Evolutionary conservation across 441 rosid species (phyloP).

Genomic region (Pelargonium citronellum): DNA sequence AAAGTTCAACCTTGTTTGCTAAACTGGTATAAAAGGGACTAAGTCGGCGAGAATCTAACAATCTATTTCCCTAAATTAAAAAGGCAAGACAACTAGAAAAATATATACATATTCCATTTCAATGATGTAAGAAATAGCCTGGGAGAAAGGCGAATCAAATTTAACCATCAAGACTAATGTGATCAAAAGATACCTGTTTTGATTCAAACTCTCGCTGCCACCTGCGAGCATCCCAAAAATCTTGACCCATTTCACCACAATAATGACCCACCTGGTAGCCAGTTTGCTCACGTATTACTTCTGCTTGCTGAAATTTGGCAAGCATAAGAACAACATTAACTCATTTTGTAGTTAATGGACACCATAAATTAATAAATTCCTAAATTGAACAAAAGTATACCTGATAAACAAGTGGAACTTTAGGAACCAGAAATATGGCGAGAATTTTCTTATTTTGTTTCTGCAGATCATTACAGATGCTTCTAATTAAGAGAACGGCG

Average conservation of each 20-base stretch:
- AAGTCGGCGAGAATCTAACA: background rate
- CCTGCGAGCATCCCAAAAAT: conserved; percentile 93
- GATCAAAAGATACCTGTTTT: conserved; percentile 57
- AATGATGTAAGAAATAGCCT: background rate
- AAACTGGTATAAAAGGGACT: no score
- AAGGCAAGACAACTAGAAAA: conserved; percentile 12
- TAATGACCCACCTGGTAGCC: conserved; percentile 78
- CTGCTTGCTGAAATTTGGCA: conserved; percentile 76
- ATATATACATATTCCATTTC: background rate
- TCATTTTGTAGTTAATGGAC: conserved; percentile 13
- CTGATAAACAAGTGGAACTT: conserved; percentile 98
- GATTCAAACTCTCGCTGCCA: conserved; percentile 97
- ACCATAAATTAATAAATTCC: conserved; percentile 14
- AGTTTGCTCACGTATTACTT: conserved; percentile 81
- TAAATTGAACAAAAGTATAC: conserved; percentile 33
- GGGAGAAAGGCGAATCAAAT: conserved; percentile 7
- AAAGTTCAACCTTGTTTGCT: background rate
- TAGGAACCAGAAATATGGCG: conserved; percentile 94
- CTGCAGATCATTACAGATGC: conserved; percentile 56
- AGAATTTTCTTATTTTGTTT: conserved; percentile 72
- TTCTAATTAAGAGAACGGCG: conserved; percentile 82
- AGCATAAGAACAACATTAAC: conserved; percentile 21
- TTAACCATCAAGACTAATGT: conserved; percentile 8
- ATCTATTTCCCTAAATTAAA: background rate
- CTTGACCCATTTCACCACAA: conserved; percentile 99